Conservation (phyloP, 352 stramenopile genomes). For the Phytophthora uliginosa region DNA sequence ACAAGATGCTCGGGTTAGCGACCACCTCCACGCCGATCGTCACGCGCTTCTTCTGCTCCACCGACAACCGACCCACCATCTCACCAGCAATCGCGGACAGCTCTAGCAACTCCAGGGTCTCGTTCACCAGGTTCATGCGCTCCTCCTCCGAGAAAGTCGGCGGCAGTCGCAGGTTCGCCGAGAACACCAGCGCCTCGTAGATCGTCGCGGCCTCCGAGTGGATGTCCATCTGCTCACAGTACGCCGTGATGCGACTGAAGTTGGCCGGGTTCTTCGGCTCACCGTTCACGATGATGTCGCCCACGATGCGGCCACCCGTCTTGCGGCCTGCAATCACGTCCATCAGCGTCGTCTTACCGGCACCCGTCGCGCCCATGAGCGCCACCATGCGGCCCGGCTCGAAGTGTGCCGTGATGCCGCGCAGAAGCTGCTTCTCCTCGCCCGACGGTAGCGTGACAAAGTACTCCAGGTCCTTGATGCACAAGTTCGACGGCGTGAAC, state of each 20-base stretch:
- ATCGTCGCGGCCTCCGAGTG: constrained; percentile 88
- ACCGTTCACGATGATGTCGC: constrained; percentile 93
- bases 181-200: constrained; percentile 93
- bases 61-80: constrained; percentile 60
- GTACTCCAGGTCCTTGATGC: constrained; percentile 65
- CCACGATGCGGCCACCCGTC: constrained; percentile 75
- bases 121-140: constrained; percentile 54
- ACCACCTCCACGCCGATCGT: no score
- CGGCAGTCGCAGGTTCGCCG: constrained; percentile 86
- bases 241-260: constrained; percentile 92
- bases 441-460: constrained; percentile 69
- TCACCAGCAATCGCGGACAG: constrained; percentile 41
- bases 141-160: constrained; percentile 45
- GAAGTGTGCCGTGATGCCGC: constrained; percentile 45
- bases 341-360: constrained; percentile 74
- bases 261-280: constrained; percentile 72
- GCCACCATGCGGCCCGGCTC: constrained; percentile 54
- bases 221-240: constrained; percentile 95
- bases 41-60: constrained; percentile 74
- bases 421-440: constrained; percentile 60
- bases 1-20: no score
- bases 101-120: constrained; percentile 67
- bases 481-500: constrained; percentile 58
- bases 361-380: constrained; percentile 76
- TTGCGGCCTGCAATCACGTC: constrained; percentile 83